A percentile compares a stretch with the other conserved stretches of the same genome.
phyloP scores from a whole-genome alignment of 306 rosid species.

The Sindora glabra region DNA sequence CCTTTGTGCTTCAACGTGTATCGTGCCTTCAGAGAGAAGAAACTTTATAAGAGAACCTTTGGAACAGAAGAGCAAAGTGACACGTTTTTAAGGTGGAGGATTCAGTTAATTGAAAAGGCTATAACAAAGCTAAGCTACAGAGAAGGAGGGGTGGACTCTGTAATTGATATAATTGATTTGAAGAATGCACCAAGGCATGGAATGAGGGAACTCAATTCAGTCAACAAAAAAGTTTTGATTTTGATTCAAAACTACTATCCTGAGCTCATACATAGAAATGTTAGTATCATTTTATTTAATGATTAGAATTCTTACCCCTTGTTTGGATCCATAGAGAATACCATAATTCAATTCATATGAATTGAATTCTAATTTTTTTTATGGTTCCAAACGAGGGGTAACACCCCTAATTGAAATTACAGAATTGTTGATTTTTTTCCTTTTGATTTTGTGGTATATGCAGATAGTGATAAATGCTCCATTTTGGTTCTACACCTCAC shows the following conservation, averaged over 20 bases:
- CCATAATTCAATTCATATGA: too few species aligned
- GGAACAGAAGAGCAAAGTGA: slow-evolving; percentile 27
- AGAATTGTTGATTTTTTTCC: neutral
- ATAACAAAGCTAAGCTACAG: slow-evolving; percentile 33
- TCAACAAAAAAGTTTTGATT: slow-evolving; percentile 32
- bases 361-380: too few species aligned
- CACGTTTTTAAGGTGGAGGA: slow-evolving; percentile 46
- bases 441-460: neutral
- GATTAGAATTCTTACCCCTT: too few species aligned
- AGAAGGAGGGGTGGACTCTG: slow-evolving; percentile 37
- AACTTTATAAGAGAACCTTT: slow-evolving; percentile 27
- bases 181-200: slow-evolving; percentile 37
- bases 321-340: too few species aligned
- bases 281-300: neutral
- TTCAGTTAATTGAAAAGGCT: slow-evolving; percentile 43
- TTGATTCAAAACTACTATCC: slow-evolving; percentile 59
- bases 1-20: slow-evolving; percentile 41
- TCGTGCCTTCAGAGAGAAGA: slow-evolving; percentile 27
- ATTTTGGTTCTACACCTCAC: slow-evolving; percentile 65
- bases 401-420: too few species aligned
- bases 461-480: slow-evolving; percentile 76
- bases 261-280: slow-evolving; percentile 42
- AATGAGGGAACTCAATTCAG: slow-evolving; percentile 44
- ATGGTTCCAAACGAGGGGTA: too few species aligned
- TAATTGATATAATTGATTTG: slow-evolving; percentile 43